phyloP scores from a whole-genome alignment of 1,284 basidiomycete genomes.

The Caloboletus inedulis region DNA sequence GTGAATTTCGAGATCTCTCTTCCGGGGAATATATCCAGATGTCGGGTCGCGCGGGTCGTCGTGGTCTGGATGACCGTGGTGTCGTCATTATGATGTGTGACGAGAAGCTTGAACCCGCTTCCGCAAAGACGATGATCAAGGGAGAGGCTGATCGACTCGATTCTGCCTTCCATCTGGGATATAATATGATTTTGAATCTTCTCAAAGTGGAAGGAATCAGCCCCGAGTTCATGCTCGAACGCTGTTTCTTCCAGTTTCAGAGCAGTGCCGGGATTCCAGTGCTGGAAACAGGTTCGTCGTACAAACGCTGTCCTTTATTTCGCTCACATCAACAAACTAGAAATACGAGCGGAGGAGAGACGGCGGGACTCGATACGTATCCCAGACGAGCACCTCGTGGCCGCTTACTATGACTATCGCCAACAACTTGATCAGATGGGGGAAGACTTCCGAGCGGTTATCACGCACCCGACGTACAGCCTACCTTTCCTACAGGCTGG shows the following conservation, averaged over 20 bases:
- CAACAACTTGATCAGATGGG: slow-evolving; percentile 89
- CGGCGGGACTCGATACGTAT: slow-evolving; percentile 67
- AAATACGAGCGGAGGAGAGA: slow-evolving; percentile 75
- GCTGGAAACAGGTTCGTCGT: slow-evolving; percentile 76
- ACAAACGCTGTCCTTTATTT: neutral
- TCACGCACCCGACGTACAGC: slow-evolving; percentile 92
- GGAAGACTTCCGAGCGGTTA: slow-evolving; percentile 85
- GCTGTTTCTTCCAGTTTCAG: slow-evolving; percentile 99
- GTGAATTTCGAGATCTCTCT: slow-evolving; percentile 88
- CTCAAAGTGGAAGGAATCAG: slow-evolving; percentile 99
- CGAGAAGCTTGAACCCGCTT: slow-evolving; percentile 91
- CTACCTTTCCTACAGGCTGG: slow-evolving; percentile 93
- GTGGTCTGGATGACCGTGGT: slow-evolving; percentile 97
- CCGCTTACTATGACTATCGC: slow-evolving; percentile 89
- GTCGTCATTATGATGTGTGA: slow-evolving; percentile 99
- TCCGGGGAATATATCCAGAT: slow-evolving; percentile 97
- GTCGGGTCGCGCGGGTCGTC: slow-evolving; percentile 96
- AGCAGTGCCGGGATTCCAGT: slow-evolving; percentile 87
- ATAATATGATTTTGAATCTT: slow-evolving; percentile 99
- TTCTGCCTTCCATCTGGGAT: slow-evolving; percentile 98
- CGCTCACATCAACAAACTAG: slow-evolving; percentile 37
- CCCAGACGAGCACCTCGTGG: slow-evolving; percentile 79
- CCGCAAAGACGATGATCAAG: slow-evolving; percentile 97
- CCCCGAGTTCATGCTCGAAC: slow-evolving; percentile 97
- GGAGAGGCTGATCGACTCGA: slow-evolving; percentile 97